Conservation (phyloP, 805 yeast genomes). For the Starmerella sirachaensis region DNA sequence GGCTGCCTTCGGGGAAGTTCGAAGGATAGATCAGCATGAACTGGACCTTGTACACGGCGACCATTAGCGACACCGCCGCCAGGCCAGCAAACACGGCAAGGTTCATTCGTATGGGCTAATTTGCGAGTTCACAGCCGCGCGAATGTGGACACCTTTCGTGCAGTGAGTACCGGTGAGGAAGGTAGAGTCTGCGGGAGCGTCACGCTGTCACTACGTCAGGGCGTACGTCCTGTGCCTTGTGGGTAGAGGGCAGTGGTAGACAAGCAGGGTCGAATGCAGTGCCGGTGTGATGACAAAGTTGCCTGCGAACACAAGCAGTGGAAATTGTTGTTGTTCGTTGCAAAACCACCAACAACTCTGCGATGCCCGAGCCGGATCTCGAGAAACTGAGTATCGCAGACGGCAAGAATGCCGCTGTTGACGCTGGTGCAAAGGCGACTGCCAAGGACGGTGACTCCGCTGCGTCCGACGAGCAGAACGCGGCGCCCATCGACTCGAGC, state of each 20-base stretch:
- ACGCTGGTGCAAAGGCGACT: not conserved
- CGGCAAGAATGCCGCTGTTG: not conserved
- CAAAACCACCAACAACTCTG: not conserved
- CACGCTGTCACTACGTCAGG: too few species aligned
- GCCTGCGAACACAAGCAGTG: not conserved
- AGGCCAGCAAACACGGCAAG: conserved; percentile 8
- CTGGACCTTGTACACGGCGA: conserved; percentile 34
- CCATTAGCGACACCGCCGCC: conserved; percentile 7
- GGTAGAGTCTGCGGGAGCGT: too few species aligned
- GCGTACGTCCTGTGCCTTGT: too few species aligned
- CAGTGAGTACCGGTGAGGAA: too few species aligned
- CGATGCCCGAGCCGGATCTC: conserved; percentile 10
- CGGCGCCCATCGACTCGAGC: not conserved
- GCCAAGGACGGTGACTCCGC: not conserved
- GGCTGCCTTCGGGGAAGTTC: conserved; percentile 57
- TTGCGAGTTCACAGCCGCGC: too few species aligned
- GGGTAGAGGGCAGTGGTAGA: too few species aligned
- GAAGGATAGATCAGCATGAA: conserved; percentile 71
- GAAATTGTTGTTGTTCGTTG: too few species aligned
- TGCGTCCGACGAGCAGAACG: not conserved
- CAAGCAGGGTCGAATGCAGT: not conserved
- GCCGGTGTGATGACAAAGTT: not conserved
- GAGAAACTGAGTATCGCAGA: conserved; percentile 9
- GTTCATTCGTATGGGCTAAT: conserved; percentile 13
- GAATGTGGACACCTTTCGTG: too few species aligned